Evolutionary conservation across 148 eudicot genomes (phyloP).

Genomic region (Vaccinium myrtillus): DNA sequence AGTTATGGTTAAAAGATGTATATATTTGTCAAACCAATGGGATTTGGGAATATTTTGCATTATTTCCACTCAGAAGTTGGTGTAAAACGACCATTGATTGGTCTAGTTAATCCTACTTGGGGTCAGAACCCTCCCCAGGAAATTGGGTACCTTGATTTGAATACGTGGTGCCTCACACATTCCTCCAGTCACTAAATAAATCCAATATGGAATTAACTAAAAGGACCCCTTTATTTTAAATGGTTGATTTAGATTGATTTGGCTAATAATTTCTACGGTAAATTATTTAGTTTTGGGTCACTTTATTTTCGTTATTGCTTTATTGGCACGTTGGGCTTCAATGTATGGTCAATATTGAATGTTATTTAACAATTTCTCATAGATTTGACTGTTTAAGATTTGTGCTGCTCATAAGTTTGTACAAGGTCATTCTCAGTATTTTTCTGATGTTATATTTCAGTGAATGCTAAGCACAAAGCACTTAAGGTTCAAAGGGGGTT

Average conservation of each 20-base stretch:
- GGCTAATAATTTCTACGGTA: background rate
- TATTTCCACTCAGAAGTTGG: background rate
- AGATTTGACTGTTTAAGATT: background rate
- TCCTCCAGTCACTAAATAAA: background rate
- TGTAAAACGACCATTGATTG: background rate
- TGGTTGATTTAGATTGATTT: slow-evolving; percentile 6
- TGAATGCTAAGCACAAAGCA: background rate
- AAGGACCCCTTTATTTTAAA: background rate
- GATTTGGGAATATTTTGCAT: background rate
- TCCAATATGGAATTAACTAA: background rate
- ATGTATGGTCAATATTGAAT: background rate
- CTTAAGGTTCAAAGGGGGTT: too few relatives aligned
- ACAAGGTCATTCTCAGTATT: background rate
- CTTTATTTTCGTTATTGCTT: background rate
- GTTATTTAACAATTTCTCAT: background rate
- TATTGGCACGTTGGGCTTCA: background rate
- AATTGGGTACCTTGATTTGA: background rate
- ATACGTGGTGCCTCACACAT: background rate
- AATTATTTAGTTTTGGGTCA: background rate
- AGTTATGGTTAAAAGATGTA: background rate
- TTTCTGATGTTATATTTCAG: background rate
- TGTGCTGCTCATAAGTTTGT: background rate
- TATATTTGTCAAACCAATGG: background rate
- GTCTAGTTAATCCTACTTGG: background rate
- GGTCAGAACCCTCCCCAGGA: background rate